These are phyloP conservation scores for Aspergillus sojae DNA, from an alignment of 2,329 filamentous ascomycete genomes.

Conservation along the genomic window DNA sequence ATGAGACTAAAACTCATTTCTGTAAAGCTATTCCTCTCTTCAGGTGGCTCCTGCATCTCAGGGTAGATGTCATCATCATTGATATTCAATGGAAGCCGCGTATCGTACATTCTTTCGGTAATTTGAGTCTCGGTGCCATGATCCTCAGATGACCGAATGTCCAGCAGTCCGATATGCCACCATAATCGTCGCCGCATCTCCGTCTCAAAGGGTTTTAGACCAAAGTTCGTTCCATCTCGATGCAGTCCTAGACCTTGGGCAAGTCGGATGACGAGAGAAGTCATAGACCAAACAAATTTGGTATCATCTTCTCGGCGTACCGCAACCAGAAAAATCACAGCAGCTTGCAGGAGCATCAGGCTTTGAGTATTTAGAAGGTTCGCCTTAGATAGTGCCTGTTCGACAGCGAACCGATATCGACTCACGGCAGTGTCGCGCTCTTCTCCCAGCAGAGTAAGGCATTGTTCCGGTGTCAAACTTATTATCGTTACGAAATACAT, in stretches of 20 bases:
- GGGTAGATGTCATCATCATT: constrained; percentile 56
- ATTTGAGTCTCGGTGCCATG: constrained; percentile 52
- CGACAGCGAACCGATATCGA: constrained; percentile 64
- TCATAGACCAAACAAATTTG: constrained; percentile 49
- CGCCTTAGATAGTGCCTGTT: constrained; percentile 65
- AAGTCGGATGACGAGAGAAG: constrained; percentile 44
- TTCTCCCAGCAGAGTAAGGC: constrained; percentile 52
- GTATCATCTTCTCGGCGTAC: constrained; percentile 44
- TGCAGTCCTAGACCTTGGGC: constrained; percentile 53
- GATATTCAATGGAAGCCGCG: constrained; percentile 53
- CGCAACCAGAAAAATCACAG: constrained; percentile 63
- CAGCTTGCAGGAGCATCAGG: constrained; percentile 63
- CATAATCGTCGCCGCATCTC: constrained; percentile 57
- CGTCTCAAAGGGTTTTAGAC: constrained; percentile 52
- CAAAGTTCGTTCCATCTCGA: constrained; percentile 54
- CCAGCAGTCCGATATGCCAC: constrained; percentile 54
- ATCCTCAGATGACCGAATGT: constrained; percentile 53
- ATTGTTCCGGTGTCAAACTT: constrained; percentile 46
- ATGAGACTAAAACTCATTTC: constrained; percentile 57
- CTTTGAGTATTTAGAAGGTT: constrained; percentile 66
- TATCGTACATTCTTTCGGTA: constrained; percentile 49
- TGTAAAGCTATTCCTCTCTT: constrained; percentile 54
- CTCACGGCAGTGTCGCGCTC: constrained; percentile 53
- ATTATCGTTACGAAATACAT: constrained; percentile 62
- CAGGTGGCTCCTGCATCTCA: constrained; percentile 51